Percentiles rank a stretch among this genome's conserved stretches.
These are phyloP conservation scores for Metahyphopichia silvanorum DNA, from an alignment of 805 yeast species.

Conservation along the genomic window DNA sequence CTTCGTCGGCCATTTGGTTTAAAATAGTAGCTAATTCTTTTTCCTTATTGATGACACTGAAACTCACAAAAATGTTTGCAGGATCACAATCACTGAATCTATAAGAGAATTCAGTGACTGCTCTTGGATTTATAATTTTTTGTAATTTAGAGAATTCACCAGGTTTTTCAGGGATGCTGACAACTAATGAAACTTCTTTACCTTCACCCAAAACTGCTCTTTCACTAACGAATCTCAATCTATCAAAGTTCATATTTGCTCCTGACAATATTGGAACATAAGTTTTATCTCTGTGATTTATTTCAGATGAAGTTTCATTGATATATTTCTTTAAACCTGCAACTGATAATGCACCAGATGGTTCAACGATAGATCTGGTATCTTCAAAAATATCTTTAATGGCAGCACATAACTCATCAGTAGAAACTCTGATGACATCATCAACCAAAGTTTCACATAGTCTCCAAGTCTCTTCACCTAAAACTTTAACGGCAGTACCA, in stretches of 20 bases:
- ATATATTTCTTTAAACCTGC: constrained; percentile 92
- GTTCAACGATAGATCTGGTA: constrained; percentile 90
- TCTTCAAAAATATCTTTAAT: constrained; percentile 96
- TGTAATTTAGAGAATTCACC: constrained; percentile 85
- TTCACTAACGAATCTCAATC: constrained; percentile 92
- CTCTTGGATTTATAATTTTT: constrained; percentile 76
- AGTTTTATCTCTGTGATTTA: constrained; percentile 64
- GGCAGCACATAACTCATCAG: constrained; percentile 95
- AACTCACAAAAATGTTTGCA: constrained; percentile 86
- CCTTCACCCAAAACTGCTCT: constrained; percentile 99
- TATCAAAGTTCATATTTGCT: constrained; percentile 97
- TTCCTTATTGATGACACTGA: constrained; percentile 73
- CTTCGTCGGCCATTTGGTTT: constrained; percentile 54
- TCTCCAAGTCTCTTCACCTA: constrained; percentile 91
- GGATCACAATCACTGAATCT: constrained; percentile 53
- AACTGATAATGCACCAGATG: constrained; percentile 94
- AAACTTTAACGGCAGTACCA: constrained; percentile 90
- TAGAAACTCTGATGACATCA: constrained; percentile 77
- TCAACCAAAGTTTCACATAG: constrained; percentile 78
- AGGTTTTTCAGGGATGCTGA: constrained; percentile 88
- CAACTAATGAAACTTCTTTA: constrained; percentile 86
- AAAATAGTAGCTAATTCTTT: constrained; percentile 68
- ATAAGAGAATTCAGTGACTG: constrained; percentile 92
- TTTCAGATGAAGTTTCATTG: constrained; percentile 54
- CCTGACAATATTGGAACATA: constrained; percentile 89